These are phyloP conservation scores for Fusarium sterilihyphosum DNA, from an alignment of 2,329 filamentous ascomycete species.

Conservation along the genomic window DNA sequence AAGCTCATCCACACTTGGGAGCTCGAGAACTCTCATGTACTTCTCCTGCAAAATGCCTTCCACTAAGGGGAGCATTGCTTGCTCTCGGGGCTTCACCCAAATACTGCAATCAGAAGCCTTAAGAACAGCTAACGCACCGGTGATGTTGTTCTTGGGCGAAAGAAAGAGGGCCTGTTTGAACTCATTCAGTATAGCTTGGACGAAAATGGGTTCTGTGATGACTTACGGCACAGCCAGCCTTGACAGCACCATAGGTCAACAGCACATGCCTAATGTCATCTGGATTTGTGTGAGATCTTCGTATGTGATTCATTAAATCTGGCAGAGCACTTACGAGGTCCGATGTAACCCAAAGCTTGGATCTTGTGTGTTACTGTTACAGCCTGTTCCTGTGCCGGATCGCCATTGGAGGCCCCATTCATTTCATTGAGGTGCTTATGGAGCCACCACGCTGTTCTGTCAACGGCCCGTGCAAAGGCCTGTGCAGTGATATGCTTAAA, in stretches of 20 bases:
- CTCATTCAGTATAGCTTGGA: not conserved
- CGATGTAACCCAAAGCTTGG: not conserved
- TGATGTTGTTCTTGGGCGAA: slow-evolving; percentile 48
- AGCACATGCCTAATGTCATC: not conserved
- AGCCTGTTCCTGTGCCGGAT: not conserved
- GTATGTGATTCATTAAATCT: accelerated
- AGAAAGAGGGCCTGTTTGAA: slow-evolving; percentile 45
- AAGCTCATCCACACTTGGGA: slow-evolving; percentile 46
- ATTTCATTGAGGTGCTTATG: not conserved
- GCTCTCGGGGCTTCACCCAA: slow-evolving; percentile 42
- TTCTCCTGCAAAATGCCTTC: slow-evolving; percentile 38
- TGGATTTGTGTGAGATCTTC: not conserved
- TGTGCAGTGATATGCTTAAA: not conserved
- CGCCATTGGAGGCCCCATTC: not conserved
- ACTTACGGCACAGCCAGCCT: not conserved
- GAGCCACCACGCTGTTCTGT: slow-evolving; percentile 1
- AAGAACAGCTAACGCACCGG: slow-evolving; percentile 47
- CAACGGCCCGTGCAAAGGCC: not conserved
- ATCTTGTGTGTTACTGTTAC: not conserved
- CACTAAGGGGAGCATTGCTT: slow-evolving; percentile 26
- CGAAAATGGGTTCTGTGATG: not conserved
- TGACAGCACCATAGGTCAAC: not conserved
- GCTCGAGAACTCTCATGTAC: slow-evolving; percentile 41
- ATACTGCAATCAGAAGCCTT: slow-evolving; percentile 45
- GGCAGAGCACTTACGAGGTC: not conserved